Percentiles rank a stretch among this genome's conserved stretches.
Evolutionary conservation across 208 protist species (phyloP).

Genomic region (Angomonas deanei): DNA sequence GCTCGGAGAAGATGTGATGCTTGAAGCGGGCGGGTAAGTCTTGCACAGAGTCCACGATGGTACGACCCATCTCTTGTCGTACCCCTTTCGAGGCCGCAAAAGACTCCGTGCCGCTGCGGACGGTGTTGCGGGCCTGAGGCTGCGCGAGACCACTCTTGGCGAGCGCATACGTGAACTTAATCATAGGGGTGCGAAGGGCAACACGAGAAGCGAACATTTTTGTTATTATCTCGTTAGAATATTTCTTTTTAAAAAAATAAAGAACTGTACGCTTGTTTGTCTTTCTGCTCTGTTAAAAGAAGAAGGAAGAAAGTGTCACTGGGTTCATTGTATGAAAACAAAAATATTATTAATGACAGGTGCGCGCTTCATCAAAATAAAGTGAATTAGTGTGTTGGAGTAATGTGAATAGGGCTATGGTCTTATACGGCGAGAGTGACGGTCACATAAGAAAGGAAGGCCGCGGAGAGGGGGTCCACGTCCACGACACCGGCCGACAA

Average conservation of each 20-base stretch:
- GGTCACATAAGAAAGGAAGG: not conserved
- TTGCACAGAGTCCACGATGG: constrained; percentile 44
- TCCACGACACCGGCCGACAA: not conserved
- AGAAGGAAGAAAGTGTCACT: too few relatives aligned
- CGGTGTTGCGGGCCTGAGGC: not conserved
- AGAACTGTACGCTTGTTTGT: too few relatives aligned
- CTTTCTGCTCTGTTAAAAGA: too few relatives aligned
- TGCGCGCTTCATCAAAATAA: too few relatives aligned
- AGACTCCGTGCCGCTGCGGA: constrained; percentile 5
- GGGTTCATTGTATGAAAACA: too few relatives aligned
- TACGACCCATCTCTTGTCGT: not conserved
- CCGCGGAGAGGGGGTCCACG: not conserved
- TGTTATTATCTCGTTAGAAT: not conserved
- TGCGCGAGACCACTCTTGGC: constrained; percentile 27
- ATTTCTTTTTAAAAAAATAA: not conserved
- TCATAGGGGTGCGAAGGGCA: constrained; percentile 41
- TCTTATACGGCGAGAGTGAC: not conserved
- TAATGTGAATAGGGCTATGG: not conserved
- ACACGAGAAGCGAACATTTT: constrained; percentile 35
- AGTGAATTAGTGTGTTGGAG: too few relatives aligned
- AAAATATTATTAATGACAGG: too few relatives aligned
- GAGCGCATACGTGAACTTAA: constrained; percentile 70
- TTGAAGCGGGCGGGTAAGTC: constrained; percentile 56
- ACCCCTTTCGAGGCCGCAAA: not conserved
- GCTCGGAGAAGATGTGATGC: constrained; percentile 51